Evolutionary conservation across 495 filamentous ascomycete genomes (phyloP).

Genomic region (Xylaria venustula): DNA sequence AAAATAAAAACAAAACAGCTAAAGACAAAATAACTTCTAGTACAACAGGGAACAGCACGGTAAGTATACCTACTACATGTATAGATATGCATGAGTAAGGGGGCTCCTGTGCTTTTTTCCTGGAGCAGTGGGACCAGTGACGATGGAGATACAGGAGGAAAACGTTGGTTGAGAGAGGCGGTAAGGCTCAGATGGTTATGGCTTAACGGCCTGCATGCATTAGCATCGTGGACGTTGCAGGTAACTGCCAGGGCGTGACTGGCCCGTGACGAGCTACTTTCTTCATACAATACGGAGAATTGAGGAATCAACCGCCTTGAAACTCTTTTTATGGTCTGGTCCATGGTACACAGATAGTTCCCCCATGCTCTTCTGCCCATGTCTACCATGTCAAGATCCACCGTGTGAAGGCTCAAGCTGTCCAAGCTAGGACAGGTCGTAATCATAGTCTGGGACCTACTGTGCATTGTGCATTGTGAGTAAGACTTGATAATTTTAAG

Average conservation of each 20-base stretch:
- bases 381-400: conserved; percentile 1
- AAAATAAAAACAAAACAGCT: background rate
- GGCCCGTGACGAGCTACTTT: background rate
- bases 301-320: background rate
- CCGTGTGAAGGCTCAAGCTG: background rate
- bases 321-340: background rate
- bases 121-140: background rate
- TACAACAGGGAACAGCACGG: too few species aligned
- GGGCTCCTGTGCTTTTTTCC: background rate
- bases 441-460: too few species aligned
- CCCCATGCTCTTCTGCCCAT: background rate
- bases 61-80: too few species aligned
- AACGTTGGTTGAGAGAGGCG: background rate
- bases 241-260: too few species aligned
- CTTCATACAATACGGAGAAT: background rate
- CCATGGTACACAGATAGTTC: background rate
- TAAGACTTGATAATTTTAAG: background rate
- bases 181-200: background rate
- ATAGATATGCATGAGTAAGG: background rate
- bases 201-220: background rate
- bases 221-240: conserved; percentile 3
- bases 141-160: background rate
- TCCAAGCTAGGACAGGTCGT: too few species aligned
- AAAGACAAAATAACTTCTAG: too few species aligned
- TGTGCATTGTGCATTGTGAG: too few species aligned